A percentile compares a stretch with the other conserved stretches of the same genome.
Conservation (phyloP, 768 basidiomycete genomes). For the Lentinula detonsa region DNA sequence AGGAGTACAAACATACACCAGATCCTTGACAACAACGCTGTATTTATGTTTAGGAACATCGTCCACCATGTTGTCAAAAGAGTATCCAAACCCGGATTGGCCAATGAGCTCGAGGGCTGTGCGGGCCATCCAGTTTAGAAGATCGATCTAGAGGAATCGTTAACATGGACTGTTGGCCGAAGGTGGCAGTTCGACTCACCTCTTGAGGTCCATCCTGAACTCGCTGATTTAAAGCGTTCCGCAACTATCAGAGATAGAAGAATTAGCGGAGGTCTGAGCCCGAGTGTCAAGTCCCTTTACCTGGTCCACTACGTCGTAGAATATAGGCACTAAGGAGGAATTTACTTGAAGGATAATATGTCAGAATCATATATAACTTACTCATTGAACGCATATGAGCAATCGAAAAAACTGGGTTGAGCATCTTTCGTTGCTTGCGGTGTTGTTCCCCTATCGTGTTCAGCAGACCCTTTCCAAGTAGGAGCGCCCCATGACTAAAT, state of each 20-base stretch:
- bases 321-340: conserved; percentile 1
- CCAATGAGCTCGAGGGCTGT: conserved; percentile 31
- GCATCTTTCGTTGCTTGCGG: conserved; percentile 26
- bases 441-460: conserved; percentile 15
- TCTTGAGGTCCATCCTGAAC: neutral
- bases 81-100: conserved; percentile 29
- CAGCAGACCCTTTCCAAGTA: conserved; percentile 1
- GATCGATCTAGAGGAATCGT: conserved; percentile 15
- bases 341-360: conserved; percentile 13
- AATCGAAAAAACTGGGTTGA: conserved; percentile 28
- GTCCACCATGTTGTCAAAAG: conserved; percentile 25
- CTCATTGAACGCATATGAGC: conserved; percentile 25
- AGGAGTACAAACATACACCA: neutral
- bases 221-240: neutral
- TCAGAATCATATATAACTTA: conserved; percentile 18
- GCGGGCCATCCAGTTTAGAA: conserved; percentile 27
- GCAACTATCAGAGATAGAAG: neutral
- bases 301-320: conserved; percentile 1
- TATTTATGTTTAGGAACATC: conserved; percentile 12
- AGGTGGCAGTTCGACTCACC: neutral
- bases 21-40: neutral
- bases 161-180: neutral
- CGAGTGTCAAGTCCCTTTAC: neutral
- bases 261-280: neutral
- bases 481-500: neutral